Conservation (phyloP, 805 yeast genomes). For the Yamadazyma sp. region DNA sequence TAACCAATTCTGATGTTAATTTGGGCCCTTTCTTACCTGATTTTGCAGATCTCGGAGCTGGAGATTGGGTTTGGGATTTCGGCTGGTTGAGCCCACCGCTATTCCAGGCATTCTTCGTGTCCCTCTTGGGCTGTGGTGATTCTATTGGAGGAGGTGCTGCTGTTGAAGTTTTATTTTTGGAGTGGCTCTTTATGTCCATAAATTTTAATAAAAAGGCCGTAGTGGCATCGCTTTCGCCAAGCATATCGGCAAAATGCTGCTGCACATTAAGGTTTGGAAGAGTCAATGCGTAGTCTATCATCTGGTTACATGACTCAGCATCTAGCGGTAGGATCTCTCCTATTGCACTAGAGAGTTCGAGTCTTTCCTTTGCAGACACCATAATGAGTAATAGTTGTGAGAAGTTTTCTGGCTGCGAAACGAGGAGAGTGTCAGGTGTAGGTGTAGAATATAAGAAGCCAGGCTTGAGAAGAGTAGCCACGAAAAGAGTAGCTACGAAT, state of each 20-base stretch:
- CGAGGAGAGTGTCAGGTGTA: background rate
- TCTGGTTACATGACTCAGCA: conserved; percentile 51
- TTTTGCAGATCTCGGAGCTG: background rate
- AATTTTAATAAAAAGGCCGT: conserved; percentile 48
- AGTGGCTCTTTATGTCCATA: conserved; percentile 29
- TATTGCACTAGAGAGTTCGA: conserved; percentile 11
- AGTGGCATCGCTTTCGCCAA: conserved; percentile 59
- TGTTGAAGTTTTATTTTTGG: conserved; percentile 3
- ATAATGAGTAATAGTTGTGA: no score
- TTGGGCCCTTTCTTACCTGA: conserved; percentile 6
- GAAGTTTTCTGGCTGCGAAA: conserved; percentile 9
- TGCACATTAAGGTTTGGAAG: conserved; percentile 47
- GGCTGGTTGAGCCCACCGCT: no score
- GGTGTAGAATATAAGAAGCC: background rate
- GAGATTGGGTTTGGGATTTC: conserved; percentile 1
- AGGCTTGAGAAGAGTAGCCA: no score
- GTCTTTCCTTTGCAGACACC: conserved; percentile 7
- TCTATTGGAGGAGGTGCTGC: background rate
- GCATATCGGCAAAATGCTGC: conserved; percentile 52
- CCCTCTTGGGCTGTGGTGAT: background rate
- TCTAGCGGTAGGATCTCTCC: conserved; percentile 51
- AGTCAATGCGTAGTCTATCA: conserved; percentile 52
- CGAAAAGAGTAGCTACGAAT: no score
- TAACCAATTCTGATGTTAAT: conserved; percentile 13
- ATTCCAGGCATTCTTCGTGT: conserved; percentile 1